Evolutionary conservation across 164 flowering plant genomes (phyloP).

Genomic region (Vitis amurensis): DNA sequence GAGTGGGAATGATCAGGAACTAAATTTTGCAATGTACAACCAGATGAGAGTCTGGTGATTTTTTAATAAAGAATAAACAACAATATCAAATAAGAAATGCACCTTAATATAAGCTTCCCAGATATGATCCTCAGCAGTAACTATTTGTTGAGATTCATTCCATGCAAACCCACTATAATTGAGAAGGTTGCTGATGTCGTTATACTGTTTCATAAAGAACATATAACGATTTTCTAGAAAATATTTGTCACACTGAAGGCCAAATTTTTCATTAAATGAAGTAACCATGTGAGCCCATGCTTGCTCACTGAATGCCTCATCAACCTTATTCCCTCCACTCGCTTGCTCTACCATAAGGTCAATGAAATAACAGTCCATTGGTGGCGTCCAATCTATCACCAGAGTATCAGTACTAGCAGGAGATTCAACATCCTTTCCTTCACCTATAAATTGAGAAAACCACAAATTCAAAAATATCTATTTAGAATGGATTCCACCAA

Average conservation of each 20-base stretch:
- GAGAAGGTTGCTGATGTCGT: constrained; percentile 35
- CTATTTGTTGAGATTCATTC: constrained; percentile 38
- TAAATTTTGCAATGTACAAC: too few species aligned
- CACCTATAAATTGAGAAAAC: constrained; percentile 23
- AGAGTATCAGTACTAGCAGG: neutral
- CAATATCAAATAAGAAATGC: neutral
- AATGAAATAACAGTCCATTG: constrained; percentile 34
- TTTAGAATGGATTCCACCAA: too few species aligned
- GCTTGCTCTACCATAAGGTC: constrained; percentile 42
- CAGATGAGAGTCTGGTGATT: neutral
- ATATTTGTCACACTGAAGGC: constrained; percentile 26
- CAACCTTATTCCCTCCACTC: constrained; percentile 27
- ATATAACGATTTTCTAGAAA: constrained; percentile 32
- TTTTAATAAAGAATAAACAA: neutral
- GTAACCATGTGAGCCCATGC: constrained; percentile 37
- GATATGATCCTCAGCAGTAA: constrained; percentile 29
- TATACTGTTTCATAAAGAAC: constrained; percentile 35
- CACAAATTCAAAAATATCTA: neutral
- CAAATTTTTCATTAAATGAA: constrained; percentile 36
- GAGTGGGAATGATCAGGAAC: too few species aligned
- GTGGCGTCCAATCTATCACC: constrained; percentile 25
- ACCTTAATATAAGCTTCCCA: constrained; percentile 58
- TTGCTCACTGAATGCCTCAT: constrained; percentile 23
- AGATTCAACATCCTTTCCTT: constrained; percentile 14
- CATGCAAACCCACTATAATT: constrained; percentile 38